Conservation (phyloP, 306 rosid genomes). For the Trifolium fragiferum region DNA sequence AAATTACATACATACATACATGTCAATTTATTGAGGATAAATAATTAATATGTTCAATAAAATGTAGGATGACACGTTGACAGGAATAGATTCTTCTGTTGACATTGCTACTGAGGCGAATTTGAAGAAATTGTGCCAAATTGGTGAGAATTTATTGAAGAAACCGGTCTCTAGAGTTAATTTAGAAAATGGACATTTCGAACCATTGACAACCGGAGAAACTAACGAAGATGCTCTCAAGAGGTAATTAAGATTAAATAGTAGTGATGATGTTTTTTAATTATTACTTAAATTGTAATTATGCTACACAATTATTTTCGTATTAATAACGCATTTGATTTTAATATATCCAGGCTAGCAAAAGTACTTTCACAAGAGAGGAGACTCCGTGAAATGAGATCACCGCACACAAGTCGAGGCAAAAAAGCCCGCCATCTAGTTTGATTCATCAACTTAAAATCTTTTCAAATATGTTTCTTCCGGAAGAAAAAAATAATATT, state of each 20-base stretch:
- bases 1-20: no score
- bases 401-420: conserved; percentile 50
- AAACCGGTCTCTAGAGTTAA: conserved; percentile 54
- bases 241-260: conserved; percentile 38
- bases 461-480: not conserved
- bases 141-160: conserved; percentile 43
- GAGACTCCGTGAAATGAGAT: conserved; percentile 54
- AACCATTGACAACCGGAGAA: conserved; percentile 38
- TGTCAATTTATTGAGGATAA: not conserved
- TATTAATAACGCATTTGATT: not conserved
- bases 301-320: not conserved
- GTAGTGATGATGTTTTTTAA: not conserved
- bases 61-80: conserved; percentile 56
- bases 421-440: not conserved
- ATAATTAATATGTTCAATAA: not conserved
- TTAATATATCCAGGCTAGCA: conserved; percentile 54
- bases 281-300: not conserved
- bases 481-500: not conserved
- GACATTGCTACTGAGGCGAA: conserved; percentile 51
- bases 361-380: conserved; percentile 65
- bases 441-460: not conserved
- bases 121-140: conserved; percentile 39
- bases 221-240: conserved; percentile 55
- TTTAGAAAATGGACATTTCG: conserved; percentile 45
- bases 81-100: conserved; percentile 40